Evolutionary conservation across 768 basidiomycete species (phyloP), one percentile per base, ranked within the genome.

Genomic region (Cyathus striatus): DNA sequence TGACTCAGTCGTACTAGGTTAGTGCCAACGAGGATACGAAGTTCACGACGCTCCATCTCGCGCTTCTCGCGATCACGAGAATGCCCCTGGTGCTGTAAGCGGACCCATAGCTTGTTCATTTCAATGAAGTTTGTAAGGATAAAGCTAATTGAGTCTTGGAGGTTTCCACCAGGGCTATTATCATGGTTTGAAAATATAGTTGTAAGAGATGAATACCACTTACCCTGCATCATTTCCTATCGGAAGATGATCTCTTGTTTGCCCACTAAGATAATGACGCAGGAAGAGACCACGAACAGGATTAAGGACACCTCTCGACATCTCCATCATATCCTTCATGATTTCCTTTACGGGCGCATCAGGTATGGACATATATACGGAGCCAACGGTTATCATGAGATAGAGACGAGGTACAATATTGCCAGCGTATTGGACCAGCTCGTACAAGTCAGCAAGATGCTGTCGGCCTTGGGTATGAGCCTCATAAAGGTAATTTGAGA

Each of bases 291-390:
- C 96, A 36, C 96, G 77, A 39, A 93, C 91, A n/a, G 96, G 95
- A 60, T 98, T 93, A 49, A 98, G 75, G 4, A 99, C 92, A 47
- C 96, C 96, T 16, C 93, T 75, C 25, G 92, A 92, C 96, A 98
- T 98, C 64, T 99, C 96, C 87, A 99, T 87, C 95, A 98, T 97
- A 64, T 99, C 96, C 75, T 96, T 98, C 95, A 98, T 99, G 49
- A 99, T 92, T 69, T 99, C 95, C 73, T 93, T 96, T 43, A 98
- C 84, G 3, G 95, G 95, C 7, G 95, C 94, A 46, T 96, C 95
- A 2, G 92, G 83, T 40, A 97, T 84, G 22, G 92, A 93, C 96
- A 99, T 98, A 74, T 97, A 99, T 25, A 98, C 94, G 1, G 95
- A 90, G 50, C 96, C 96, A 48, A 99, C 95, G 27, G 96, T 98